phyloP scores from a whole-genome alignment of 192 early-diverging fungal genomes.

The Coemansia sp. region DNA sequence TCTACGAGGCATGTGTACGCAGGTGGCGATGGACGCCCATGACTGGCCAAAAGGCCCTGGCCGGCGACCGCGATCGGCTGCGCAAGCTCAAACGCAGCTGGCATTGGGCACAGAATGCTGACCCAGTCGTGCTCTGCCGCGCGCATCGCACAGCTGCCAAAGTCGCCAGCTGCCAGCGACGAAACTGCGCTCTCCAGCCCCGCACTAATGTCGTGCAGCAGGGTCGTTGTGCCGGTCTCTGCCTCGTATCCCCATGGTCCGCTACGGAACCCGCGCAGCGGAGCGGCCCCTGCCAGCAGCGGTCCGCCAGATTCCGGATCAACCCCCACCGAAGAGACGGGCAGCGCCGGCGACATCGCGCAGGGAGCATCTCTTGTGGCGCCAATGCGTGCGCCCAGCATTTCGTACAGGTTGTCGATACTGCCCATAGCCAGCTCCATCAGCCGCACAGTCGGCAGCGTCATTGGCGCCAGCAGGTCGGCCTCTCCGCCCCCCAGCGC shows the following conservation, averaged over 20 bases:
- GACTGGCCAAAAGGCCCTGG: too few species aligned
- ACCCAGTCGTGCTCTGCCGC: slow-evolving; percentile 38
- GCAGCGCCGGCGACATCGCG: not conserved
- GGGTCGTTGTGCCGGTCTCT: slow-evolving; percentile 36
- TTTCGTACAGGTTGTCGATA: slow-evolving; percentile 20
- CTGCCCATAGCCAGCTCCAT: slow-evolving; percentile 27
- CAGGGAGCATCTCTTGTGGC: not conserved
- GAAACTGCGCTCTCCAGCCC: not conserved
- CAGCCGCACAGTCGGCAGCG: slow-evolving; percentile 23
- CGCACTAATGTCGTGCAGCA: slow-evolving; percentile 15
- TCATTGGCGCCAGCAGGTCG: not conserved
- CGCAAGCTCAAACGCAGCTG: not conserved
- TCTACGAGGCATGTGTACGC: slow-evolving; percentile 65
- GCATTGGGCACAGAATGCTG: slow-evolving; percentile 1
- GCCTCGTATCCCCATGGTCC: slow-evolving; percentile 48
- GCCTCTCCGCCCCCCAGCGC: too few species aligned
- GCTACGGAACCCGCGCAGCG: slow-evolving; percentile 14
- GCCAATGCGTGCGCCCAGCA: slow-evolving; percentile 12
- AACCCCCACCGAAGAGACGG: not conserved
- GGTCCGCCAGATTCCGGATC: not conserved
- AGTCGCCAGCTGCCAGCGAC: slow-evolving; percentile 7
- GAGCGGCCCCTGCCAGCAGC: not conserved
- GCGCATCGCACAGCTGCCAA: slow-evolving; percentile 10
- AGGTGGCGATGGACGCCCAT: slow-evolving; percentile 9
- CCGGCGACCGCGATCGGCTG: not conserved